Conservation (phyloP, 2,329 filamentous ascomycete genomes). For the Anthostomella pinea region DNA sequence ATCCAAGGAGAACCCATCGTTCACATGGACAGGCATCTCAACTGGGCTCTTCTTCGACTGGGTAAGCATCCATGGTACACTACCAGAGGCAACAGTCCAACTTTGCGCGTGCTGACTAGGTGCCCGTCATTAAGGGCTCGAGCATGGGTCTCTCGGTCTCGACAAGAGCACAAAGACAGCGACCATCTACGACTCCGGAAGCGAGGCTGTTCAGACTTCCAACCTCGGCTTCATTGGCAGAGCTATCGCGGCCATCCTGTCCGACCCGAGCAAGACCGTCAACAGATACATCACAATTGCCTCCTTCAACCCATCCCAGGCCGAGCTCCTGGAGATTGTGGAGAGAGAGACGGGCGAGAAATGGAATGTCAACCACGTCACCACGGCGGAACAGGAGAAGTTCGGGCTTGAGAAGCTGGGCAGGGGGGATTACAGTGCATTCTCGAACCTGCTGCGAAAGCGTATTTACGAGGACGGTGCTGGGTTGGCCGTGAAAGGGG, state of each 20-base stretch:
- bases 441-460: slow-evolving; percentile 23
- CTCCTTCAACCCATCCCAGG: slow-evolving; percentile 56
- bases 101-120: not conserved
- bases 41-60: slow-evolving; percentile 62
- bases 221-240: slow-evolving; percentile 50
- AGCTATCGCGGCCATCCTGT: slow-evolving; percentile 50
- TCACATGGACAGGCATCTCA: slow-evolving; percentile 60
- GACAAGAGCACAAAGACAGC: slow-evolving; percentile 47
- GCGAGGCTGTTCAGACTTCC: slow-evolving; percentile 48
- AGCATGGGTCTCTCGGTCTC: slow-evolving; percentile 49
- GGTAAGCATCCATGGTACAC: slow-evolving; percentile 31
- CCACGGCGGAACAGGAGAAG: slow-evolving; percentile 34
- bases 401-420: slow-evolving; percentile 40
- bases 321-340: slow-evolving; percentile 50
- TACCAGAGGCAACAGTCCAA: too few species aligned
- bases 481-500: slow-evolving; percentile 18
- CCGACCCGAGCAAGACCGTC: slow-evolving; percentile 46
- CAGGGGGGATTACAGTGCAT: slow-evolving; percentile 37
- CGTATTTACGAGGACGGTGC: slow-evolving; percentile 26
- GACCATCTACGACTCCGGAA: slow-evolving; percentile 55
- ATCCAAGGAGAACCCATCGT: slow-evolving; percentile 39
- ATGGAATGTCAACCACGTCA: slow-evolving; percentile 44
- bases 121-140: slow-evolving; percentile 41
- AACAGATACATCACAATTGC: slow-evolving; percentile 59
- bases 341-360: slow-evolving; percentile 52